Evolutionary conservation across 2,329 filamentous ascomycete genomes (phyloP).

Genomic region (Fusarium sp.): DNA sequence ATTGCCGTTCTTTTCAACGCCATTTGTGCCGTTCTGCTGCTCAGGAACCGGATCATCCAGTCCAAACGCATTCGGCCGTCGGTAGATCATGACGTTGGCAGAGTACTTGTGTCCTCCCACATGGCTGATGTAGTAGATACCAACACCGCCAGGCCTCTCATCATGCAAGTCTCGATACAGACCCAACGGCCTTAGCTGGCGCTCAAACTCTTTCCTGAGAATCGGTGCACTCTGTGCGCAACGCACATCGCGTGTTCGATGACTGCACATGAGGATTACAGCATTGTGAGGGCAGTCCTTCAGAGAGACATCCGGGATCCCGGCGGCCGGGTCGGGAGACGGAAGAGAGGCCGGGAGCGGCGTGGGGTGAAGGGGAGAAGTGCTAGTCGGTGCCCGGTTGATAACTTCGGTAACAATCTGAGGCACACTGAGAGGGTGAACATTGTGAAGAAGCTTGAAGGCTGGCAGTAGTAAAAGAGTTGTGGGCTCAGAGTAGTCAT

Average conservation of each 20-base stretch:
- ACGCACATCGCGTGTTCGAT: constrained; percentile 91
- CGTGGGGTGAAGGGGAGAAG: constrained; percentile 64
- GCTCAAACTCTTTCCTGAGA: constrained; percentile 86
- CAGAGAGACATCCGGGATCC: constrained; percentile 46
- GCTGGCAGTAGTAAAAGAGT: constrained; percentile 85
- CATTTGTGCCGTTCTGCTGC: constrained; percentile 43
- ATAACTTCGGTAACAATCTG: constrained; percentile 77
- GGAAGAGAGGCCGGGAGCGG: constrained; percentile 50
- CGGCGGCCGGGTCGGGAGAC: constrained; percentile 43
- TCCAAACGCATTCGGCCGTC: constrained; percentile 68
- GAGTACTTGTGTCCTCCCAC: constrained; percentile 97
- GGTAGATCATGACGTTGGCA: constrained; percentile 93
- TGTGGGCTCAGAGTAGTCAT: constrained; percentile 74
- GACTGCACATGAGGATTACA: constrained; percentile 92
- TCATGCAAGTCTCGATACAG: constrained; percentile 90
- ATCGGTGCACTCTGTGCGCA: constrained; percentile 95
- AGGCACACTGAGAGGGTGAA: constrained; percentile 78
- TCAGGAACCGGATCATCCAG: constrained; percentile 53
- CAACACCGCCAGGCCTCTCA: constrained; percentile 88
- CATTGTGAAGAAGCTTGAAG: constrained; percentile 84
- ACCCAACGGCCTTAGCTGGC: constrained; percentile 85
- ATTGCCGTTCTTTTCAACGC: constrained; percentile 33
- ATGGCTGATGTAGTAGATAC: constrained; percentile 96
- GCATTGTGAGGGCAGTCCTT: constrained; percentile 80
- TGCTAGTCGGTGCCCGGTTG: constrained; percentile 77